Percentiles rank a stretch among this genome's conserved stretches.
Conservation (phyloP, 192 early-diverging fungal species). For the Funneliformis geosporum region DNA sequence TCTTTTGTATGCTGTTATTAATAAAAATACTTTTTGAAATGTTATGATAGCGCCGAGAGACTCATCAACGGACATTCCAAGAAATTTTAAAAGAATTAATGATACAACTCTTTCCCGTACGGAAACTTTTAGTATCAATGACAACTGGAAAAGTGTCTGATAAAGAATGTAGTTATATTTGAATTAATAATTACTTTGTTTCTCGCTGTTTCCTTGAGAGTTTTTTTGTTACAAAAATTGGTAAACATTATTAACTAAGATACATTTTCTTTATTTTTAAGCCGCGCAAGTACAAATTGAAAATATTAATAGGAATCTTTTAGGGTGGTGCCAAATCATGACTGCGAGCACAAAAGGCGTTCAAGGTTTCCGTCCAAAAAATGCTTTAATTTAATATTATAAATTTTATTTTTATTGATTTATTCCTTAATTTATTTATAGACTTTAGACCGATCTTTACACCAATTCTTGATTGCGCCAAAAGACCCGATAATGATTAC, state of each 20-base stretch:
- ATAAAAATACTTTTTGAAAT: neutral
- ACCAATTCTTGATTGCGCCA: slow-evolving; percentile 11
- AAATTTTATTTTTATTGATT: too few relatives aligned
- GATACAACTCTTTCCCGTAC: neutral
- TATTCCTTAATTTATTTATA: neutral
- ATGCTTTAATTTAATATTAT: too few relatives aligned
- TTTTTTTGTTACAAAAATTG: neutral
- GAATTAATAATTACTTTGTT: too few relatives aligned
- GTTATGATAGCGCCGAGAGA: slow-evolving; percentile 15
- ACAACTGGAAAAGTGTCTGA: neutral
- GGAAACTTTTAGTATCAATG: neutral
- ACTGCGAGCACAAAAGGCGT: neutral
- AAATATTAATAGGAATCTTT: slow-evolving; percentile 23
- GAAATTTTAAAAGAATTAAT: slow-evolving; percentile 27
- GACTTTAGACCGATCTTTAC: slow-evolving; percentile 31
- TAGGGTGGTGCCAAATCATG: slow-evolving; percentile 24
- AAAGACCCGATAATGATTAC: slow-evolving; percentile 13
- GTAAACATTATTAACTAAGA: neutral
- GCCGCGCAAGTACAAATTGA: neutral
- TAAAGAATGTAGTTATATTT: slow-evolving; percentile 2
- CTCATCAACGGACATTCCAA: slow-evolving; percentile 18
- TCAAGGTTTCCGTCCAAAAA: slow-evolving; percentile 3
- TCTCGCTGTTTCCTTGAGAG: too few relatives aligned
- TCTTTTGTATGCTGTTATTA: neutral
- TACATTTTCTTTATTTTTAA: neutral